Evolutionary conservation across 441 rosid species (phyloP), one percentile per base, ranked within the genome.

Genomic region (Pelargonium cotyledonis): DNA sequence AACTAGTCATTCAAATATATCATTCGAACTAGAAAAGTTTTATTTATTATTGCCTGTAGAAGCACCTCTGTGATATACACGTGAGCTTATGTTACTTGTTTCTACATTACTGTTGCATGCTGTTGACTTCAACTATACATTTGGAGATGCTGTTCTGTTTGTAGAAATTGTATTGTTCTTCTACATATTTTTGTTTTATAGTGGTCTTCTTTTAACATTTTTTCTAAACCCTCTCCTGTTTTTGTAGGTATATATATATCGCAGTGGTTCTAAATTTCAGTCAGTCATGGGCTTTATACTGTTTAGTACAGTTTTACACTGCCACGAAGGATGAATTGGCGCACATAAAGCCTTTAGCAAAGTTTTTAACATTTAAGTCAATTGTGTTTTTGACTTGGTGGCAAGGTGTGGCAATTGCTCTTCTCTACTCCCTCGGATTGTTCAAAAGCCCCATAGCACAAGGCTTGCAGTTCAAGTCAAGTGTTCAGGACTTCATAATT

Each of bases 341-440:
- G 5, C 98, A 86, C 80, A 95, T 95, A 73, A 89, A 89, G 60
- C 99, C 99, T 2, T 85, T 95, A 66, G 92, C 95, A 71, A 95
- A 95, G 86, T 95, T 95, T 81, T 75, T 92, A 74, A 90, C 90
- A 4, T 92, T 95, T 68, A 95, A 95, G 76, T 92, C 99, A 5
- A 95, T 95, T 67, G 99, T 95, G 73, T 95, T 95, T 80, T 76
- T 92, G 85, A 95, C 98, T 73, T 92, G 98, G 98, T 92, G 98
- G 98, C 98, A 95, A 87, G 98, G 99, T 72, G 96, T 91, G 70
- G 95, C 95, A 38, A 95, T 95, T 77, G 98, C 99, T 80, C 80
- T 92, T 65, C 81, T 95, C 63, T 89, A 76, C 77, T 75, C 92
- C 65, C 84, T 95, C 74, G 98, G 96, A 70, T 84, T 95, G 81